Conservation (phyloP, 139 green algal species). For the Diplosphaera chodatii region DNA sequence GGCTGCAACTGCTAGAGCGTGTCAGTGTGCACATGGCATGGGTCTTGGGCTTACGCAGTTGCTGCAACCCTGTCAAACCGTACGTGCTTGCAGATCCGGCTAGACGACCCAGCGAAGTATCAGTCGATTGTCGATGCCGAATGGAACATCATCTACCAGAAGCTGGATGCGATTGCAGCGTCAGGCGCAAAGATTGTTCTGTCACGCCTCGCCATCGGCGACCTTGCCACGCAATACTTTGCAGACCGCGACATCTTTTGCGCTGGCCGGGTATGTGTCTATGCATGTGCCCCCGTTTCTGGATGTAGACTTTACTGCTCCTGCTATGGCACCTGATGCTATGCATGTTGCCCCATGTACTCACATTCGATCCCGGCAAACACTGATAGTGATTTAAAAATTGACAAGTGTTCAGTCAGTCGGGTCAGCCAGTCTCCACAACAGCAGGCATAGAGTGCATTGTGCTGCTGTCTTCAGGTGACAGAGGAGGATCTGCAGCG, state of each 20-base stretch:
- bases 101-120: constrained; percentile 92
- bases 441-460: too few species aligned
- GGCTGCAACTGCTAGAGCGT: neutral
- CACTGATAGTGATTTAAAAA: too few species aligned
- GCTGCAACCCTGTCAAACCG: too few species aligned
- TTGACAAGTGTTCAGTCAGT: too few species aligned
- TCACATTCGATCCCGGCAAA: too few species aligned
- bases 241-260: constrained; percentile 96
- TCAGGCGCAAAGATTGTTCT: constrained; percentile 91
- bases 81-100: constrained; percentile 47
- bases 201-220: constrained; percentile 81
- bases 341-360: too few species aligned
- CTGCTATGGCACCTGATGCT: too few species aligned
- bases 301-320: too few species aligned
- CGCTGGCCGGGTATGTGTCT: constrained; percentile 66
- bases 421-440: too few species aligned
- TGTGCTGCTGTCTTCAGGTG: constrained; percentile 30
- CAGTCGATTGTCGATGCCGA: constrained; percentile 97
- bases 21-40: too few species aligned
- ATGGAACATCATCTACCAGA: constrained; percentile 99
- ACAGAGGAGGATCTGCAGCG: constrained; percentile 82
- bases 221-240: constrained; percentile 98
- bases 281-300: neutral
- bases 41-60: too few species aligned
- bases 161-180: constrained; percentile 84